Evolutionary conservation across 192 early-diverging fungal genomes (phyloP).

Genomic region (Oehlia diaphana): DNA sequence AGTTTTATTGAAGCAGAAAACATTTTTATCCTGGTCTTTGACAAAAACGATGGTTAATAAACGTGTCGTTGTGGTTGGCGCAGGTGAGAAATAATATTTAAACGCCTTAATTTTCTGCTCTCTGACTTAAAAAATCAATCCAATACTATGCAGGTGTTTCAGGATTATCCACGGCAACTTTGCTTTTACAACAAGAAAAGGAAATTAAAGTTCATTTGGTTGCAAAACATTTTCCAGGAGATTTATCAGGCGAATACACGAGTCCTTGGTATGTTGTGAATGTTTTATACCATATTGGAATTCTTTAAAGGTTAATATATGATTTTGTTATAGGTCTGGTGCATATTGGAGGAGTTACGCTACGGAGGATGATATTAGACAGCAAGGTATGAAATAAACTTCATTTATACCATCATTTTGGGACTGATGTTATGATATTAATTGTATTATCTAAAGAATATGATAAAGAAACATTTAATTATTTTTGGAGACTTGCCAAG

Average conservation of each 20-base stretch:
- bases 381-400: conserved; percentile 31
- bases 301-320: neutral
- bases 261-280: conserved; percentile 41
- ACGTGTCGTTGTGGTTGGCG: conserved; percentile 58
- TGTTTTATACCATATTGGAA: neutral
- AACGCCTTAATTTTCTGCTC: neutral
- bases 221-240: conserved; percentile 56
- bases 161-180: conserved; percentile 70
- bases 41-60: neutral
- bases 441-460: conserved; percentile 30
- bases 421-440: neutral
- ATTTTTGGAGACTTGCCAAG: conserved; percentile 38
- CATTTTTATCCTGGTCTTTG: no score
- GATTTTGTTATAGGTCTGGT: conserved; percentile 35
- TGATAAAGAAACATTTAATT: conserved; percentile 37
- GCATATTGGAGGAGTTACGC: conserved; percentile 51
- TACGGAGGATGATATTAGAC: conserved; percentile 39
- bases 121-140: neutral
- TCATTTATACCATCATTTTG: neutral
- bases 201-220: conserved; percentile 63
- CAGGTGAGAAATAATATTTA: neutral
- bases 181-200: conserved; percentile 47
- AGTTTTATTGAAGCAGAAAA: no score
- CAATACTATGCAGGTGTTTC: conserved; percentile 56
- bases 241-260: conserved; percentile 50